Percentiles rank a stretch among this genome's conserved stretches.
Conservation (phyloP, 345 rosid genomes). For the Corchorus capsularis region DNA sequence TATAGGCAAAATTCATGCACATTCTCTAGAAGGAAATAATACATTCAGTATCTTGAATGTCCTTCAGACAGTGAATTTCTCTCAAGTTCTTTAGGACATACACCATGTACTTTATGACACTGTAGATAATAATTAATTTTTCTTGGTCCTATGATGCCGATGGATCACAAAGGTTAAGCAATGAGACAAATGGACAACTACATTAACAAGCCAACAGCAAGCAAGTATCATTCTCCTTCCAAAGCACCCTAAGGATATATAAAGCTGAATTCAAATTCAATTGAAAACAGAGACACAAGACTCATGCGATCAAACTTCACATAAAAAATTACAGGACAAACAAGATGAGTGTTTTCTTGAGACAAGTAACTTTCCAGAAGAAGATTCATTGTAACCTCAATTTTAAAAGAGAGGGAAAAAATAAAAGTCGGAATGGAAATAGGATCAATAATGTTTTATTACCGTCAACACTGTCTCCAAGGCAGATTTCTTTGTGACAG, state of each 20-base stretch:
- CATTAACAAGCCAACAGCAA: neutral
- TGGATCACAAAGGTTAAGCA: neutral
- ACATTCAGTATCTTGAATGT: neutral
- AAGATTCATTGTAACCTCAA: neutral
- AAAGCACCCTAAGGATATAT: neutral
- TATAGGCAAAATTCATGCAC: neutral
- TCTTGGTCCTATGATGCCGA: neutral
- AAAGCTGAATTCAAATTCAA: neutral
- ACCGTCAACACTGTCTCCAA: slow-evolving; percentile 99
- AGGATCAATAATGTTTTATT: slow-evolving; percentile 23
- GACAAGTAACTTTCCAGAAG: neutral
- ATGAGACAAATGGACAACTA: neutral
- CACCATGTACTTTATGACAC: neutral
- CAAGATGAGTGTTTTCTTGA: neutral
- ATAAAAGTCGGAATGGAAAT: neutral
- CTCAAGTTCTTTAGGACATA: neutral
- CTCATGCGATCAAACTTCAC: slow-evolving; percentile 13
- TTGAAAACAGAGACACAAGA: neutral
- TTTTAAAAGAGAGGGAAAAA: neutral
- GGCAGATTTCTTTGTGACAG: slow-evolving; percentile 85
- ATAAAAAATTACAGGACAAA: neutral
- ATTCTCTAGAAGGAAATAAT: slow-evolving; percentile 3
- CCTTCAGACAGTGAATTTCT: neutral
- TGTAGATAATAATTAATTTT: neutral
- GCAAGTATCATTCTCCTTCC: neutral